Percentiles rank a stretch among this genome's conserved stretches.
phyloP scores from a whole-genome alignment of 2,329 filamentous ascomycete genomes.

The Balansia obtecta region DNA sequence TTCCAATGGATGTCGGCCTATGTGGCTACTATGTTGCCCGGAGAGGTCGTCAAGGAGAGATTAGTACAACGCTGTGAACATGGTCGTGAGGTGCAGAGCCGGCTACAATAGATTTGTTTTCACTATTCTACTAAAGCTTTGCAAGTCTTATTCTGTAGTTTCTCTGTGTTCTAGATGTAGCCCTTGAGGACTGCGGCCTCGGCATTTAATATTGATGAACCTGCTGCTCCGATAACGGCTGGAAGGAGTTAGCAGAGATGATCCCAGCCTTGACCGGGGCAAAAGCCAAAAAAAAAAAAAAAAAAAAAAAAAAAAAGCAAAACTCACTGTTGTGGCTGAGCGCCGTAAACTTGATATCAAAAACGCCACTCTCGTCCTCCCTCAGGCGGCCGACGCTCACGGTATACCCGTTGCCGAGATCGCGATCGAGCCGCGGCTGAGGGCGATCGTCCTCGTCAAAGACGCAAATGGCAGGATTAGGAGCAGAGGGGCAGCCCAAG shows the following conservation, averaged over 20 bases:
- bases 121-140: not conserved
- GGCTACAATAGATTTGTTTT: no score
- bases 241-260: not conserved
- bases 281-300: not conserved
- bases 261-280: not conserved
- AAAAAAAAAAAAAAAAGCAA: not conserved
- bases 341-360: constrained; percentile 90
- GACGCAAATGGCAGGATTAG: constrained; percentile 67
- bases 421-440: constrained; percentile 80
- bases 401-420: constrained; percentile 75
- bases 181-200: constrained; percentile 88
- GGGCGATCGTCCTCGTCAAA: constrained; percentile 85
- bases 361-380: constrained; percentile 77
- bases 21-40: no score
- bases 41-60: no score
- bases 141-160: not conserved
- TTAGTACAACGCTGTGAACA: not conserved
- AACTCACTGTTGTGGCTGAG: constrained; percentile 65
- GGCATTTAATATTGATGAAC: constrained; percentile 87
- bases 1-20: no score
- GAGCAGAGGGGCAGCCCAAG: constrained; percentile 79
- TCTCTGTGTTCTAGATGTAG: constrained; percentile 42
- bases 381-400: constrained; percentile 82
- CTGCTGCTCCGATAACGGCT: constrained; percentile 91
- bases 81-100: not conserved